Conservation (phyloP, 495 filamentous ascomycete genomes). For the Gamarada debralockiae region DNA sequence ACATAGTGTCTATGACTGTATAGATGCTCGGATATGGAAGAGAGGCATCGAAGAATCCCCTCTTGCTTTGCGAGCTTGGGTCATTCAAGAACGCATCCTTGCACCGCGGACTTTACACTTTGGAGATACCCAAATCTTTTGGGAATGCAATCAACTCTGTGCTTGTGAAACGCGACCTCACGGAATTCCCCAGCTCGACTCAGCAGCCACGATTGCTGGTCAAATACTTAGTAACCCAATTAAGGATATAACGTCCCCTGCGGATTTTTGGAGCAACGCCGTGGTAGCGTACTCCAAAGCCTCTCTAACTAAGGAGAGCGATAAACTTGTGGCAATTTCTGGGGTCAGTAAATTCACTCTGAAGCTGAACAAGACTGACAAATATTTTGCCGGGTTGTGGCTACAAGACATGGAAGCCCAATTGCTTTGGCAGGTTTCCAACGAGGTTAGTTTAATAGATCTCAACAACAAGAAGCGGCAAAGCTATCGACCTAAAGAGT, state of each 20-base stretch:
- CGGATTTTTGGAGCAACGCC: background rate
- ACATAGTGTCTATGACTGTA: no score
- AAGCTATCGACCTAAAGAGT: no score
- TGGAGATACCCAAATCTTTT: constrained; percentile 24
- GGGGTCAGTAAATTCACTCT: background rate
- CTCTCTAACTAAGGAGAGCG: background rate
- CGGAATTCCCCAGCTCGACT: no score
- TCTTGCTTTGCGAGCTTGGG: constrained; percentile 23
- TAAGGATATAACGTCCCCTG: background rate
- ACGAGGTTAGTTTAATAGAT: no score
- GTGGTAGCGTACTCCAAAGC: background rate
- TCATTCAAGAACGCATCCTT: constrained; percentile 30
- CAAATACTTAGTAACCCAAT: background rate
- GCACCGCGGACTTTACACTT: constrained; percentile 25
- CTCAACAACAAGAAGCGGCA: no score
- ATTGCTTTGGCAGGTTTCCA: background rate
- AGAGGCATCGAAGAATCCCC: no score
- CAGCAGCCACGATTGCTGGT: background rate
- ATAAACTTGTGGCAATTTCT: background rate
- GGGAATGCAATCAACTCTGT: constrained; percentile 22
- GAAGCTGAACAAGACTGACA: background rate
- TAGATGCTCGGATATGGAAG: no score
- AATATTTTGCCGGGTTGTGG: background rate
- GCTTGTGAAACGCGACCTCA: constrained; percentile 1
- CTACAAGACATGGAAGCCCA: background rate